phyloP scores from a whole-genome alignment of 2,329 filamentous ascomycete species.

The Phaeoacremonium minimum region DNA sequence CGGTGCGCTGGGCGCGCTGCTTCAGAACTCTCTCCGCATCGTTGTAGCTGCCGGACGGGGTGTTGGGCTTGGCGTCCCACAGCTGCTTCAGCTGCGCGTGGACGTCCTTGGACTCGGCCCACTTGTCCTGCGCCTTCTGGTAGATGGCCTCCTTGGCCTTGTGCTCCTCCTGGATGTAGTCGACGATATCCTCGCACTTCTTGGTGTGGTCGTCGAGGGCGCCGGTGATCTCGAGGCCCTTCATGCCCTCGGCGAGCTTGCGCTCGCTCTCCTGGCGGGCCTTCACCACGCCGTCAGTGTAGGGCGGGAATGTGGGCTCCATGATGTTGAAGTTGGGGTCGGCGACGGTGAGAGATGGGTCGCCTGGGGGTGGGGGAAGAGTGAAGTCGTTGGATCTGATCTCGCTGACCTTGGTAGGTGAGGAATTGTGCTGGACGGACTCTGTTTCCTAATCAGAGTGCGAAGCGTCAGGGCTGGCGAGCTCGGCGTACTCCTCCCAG shows the following conservation, averaged over 20 bases:
- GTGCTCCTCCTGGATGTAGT: background rate
- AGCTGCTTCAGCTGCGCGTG: background rate
- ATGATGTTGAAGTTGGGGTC: background rate
- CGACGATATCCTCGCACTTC: background rate
- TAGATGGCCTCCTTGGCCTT: too few species aligned
- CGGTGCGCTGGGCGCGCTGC: background rate
- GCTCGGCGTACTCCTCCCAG: too few species aligned
- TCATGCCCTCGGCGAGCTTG: constrained; percentile 1
- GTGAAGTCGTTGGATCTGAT: too few species aligned
- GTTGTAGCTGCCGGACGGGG: background rate
- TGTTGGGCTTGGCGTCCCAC: background rate
- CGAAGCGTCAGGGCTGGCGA: too few species aligned
- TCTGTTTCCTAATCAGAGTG: too few species aligned
- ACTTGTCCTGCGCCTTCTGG: too few species aligned
- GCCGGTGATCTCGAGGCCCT: background rate
- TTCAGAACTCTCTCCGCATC: background rate
- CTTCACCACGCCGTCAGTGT: constrained; percentile 2
- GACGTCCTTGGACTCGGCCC: background rate
- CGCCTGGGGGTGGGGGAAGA: too few species aligned
- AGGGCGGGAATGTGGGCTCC: constrained; percentile 1
- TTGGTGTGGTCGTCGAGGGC: background rate
- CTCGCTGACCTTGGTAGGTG: too few species aligned
- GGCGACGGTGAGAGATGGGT: background rate
- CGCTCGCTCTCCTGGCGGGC: constrained; percentile 1
- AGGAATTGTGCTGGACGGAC: too few species aligned